Base-by-base conservation (phyloP, 2,329 filamentous ascomycete genomes). In the Byssoonygena ceratinophila region DNA sequence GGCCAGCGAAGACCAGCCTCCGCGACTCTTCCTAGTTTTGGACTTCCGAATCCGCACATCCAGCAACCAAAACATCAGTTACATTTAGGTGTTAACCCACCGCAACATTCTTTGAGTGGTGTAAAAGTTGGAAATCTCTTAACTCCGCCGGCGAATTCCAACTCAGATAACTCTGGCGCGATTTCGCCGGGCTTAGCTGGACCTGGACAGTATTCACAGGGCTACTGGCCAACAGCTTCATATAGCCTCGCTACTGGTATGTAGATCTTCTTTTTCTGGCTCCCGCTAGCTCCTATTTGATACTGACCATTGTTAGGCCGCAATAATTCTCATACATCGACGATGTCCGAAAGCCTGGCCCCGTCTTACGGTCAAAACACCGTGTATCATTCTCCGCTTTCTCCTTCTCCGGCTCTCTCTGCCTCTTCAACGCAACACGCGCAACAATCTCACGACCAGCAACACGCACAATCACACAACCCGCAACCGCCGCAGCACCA, bases 1-100 rank as follows among this genome's bases (percentile, higher is more conserved):
- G 80, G 82, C 60, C 77, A 82, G 67, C 79, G 85, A 63, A 80
- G 84, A 68, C 79, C 82, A 63, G 83, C 83, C 63, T 81, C 84
- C 57, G 80, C 79, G 54, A 78, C 78, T 60, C 76, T 89, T 57
- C 83, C 84, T 54, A 77, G 71, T 59, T 86, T 87, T 64, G 81
- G 85, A 63, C 77, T 87, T 47, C 80, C 81, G 58, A 80, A 83
- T 51, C 81, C 81, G 59, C 76, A 78, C 3, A 4, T 23, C 66
- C 70, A 68, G 68, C 67, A 61, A 14, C 67, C 77, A 60, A 80
- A 79, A 65, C 78, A 76, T 61, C 68, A 73, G 34, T 55, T 63
- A 39, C 65, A 66, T 45, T 68, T 68, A 45, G 61, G 62, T 46
- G 61, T 68, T 54, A 69, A 70, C 61, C 61, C 68, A 57, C 69